Evolutionary conservation across 208 protist genomes (phyloP).

Genomic region (Wallacemonas rigidus): DNA sequence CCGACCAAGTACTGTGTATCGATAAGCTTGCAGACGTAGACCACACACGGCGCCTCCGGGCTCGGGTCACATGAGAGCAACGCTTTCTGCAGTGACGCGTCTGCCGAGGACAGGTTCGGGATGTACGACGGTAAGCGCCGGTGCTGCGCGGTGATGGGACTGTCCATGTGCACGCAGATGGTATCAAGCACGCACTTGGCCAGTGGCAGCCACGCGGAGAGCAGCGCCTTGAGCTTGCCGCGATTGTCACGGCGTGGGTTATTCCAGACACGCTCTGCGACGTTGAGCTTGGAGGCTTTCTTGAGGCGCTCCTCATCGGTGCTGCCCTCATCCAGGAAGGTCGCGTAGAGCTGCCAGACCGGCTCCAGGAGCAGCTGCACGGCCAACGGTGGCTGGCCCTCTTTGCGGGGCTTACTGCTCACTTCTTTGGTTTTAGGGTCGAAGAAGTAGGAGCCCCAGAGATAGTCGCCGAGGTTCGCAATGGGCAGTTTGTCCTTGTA

Average conservation of each 20-base stretch:
- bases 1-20: constrained; percentile 87
- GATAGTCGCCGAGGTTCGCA: constrained; percentile 67
- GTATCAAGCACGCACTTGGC: constrained; percentile 88
- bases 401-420: constrained; percentile 54
- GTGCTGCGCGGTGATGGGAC: constrained; percentile 85
- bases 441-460: constrained; percentile 98
- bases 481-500: constrained; percentile 91
- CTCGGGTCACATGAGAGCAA: constrained; percentile 60
- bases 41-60: constrained; percentile 73
- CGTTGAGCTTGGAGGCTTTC: constrained; percentile 64
- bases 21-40: constrained; percentile 87
- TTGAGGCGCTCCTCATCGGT: constrained; percentile 82
- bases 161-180: constrained; percentile 86
- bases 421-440: constrained; percentile 95
- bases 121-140: constrained; percentile 71
- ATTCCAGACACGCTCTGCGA: constrained; percentile 78
- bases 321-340: constrained; percentile 66
- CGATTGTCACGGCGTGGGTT: constrained; percentile 62
- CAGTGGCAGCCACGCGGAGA: constrained; percentile 95
- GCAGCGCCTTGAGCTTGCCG: constrained; percentile 82
- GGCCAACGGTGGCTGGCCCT: constrained; percentile 91
- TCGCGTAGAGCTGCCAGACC: constrained; percentile 95
- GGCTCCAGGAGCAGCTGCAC: constrained; percentile 96
- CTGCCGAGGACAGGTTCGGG: constrained; percentile 51
- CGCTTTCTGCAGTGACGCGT: constrained; percentile 38